Evolutionary conservation across 2,329 filamentous ascomycete genomes (phyloP), one percentile per base, ranked within the genome.

Genomic region (Xylaria sp.): DNA sequence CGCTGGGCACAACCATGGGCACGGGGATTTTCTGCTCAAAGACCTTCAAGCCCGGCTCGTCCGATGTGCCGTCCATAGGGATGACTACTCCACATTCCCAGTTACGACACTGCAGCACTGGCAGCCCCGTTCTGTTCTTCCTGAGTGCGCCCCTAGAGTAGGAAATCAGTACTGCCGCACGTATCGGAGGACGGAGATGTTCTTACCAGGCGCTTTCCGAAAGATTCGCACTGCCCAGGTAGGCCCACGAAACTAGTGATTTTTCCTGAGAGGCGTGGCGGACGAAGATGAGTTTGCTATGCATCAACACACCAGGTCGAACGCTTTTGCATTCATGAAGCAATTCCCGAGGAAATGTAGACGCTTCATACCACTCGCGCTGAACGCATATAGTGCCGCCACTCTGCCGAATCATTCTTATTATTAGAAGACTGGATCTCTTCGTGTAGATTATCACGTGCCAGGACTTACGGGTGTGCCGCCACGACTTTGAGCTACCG

Each of bases 1-100:
- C 68, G 9, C 65, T 72, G 16, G 78, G 77, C 34, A 77, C 58
- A 35, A 67, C 67, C 73, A 80, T 77, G 2, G 78, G 78, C 13
- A 80, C 72, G 0, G 77, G 78, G 9, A 80, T 67, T 1, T 57
- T 71, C n/a, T 65, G 62, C n/a, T 64, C 61, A 60, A 79, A 79
- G 13, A 72, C 65, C 51, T 55, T 59, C 13, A 65, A 48, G 54
- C 59, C 62, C 9, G 52, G 19, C 18, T 59, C 60, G 52, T 47
- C 63, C 52, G 60, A 52, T 39, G 62, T 63, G 55, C 69, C 58
- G 48, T 65, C 67, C 23, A 89, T 78, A 8, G 87, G 85, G 47
- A 97, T 72, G 23, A 97, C 68, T 1, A 99, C 90, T 42, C 94
- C 94, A 70, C 92, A 96, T 75, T 97, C 94, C 92, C 93, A 97